Base-by-base conservation (phyloP, 2,329 filamentous ascomycete species). In the Fusarium metavorans region DNA sequence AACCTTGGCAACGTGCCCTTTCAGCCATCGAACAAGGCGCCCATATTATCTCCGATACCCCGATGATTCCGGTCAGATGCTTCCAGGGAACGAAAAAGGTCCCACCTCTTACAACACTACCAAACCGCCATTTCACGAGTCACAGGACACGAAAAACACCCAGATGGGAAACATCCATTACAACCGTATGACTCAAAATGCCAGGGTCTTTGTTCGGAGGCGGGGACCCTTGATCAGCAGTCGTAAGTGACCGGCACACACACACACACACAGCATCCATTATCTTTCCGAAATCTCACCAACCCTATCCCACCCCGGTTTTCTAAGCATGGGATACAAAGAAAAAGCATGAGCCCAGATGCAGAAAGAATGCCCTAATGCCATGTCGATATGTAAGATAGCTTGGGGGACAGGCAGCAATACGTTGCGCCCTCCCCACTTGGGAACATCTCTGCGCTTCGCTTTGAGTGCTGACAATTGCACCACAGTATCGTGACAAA, bases 1-100 rank as follows among this genome's bases (percentile, higher is more conserved):
- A 45, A 23, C 57, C 60, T 72, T 74, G 64, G 71, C 71, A 71
- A 30, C 27, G 48, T 34, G 41, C 54, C 37, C 37, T 50, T 45
- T 61, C 23, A 32, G 20, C 10, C 41, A 57, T 59, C 59, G 30
- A 65, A n/a, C 25, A 45, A 57, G 14, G 35, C 35, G 25, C 30
- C 27, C 35, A 34, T 37, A 34, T 56, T 63, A 63, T 72, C 50
- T 63, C 72, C 68, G 72, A 67, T n/a, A 7, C 54, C 58, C 72
- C 72, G 72, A 70, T 64, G 61, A 61, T 41, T 41, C 72, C 61
- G 72, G 23, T 16, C 43, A 54, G 39, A 32, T 18, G 56, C 37
- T 30, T 41, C 35, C 20, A 39, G 7, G 20, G 16, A n/a, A 23
- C 54, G n/a, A 25, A 48, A 45, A 48, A 25, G 27, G 45, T 43